phyloP scores from a whole-genome alignment of 202 grass and related monocot species.

The Hordeum pubiflorum region DNA sequence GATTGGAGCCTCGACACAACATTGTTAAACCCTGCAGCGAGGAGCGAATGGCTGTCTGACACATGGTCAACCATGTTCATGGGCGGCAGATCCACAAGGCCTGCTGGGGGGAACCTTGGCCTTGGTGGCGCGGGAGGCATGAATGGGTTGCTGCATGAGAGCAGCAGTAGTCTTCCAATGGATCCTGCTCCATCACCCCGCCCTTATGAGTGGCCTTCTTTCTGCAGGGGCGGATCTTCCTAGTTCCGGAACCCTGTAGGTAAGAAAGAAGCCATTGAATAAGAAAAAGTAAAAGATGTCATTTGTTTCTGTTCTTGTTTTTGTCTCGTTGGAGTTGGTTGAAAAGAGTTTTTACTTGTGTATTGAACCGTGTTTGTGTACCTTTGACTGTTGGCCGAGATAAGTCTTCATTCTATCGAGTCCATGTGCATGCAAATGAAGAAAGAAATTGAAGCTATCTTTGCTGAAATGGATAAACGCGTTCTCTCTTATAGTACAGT shows the following conservation, averaged over 20 bases:
- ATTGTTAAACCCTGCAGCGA: slow-evolving; percentile 55
- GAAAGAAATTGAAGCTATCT: slow-evolving; percentile 25
- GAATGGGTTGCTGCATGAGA: slow-evolving; percentile 59
- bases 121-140: slow-evolving; percentile 28
- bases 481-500: background rate
- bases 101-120: slow-evolving; percentile 33
- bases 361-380: slow-evolving; percentile 52
- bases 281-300: slow-evolving; percentile 62
- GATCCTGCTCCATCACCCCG: slow-evolving; percentile 41
- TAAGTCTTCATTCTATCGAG: slow-evolving; percentile 40
- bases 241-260: slow-evolving; percentile 55
- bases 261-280: slow-evolving; percentile 56
- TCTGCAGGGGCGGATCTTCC: slow-evolving; percentile 82
- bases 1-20: slow-evolving; percentile 86
- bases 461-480: slow-evolving; percentile 5
- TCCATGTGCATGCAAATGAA: slow-evolving; percentile 38
- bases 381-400: slow-evolving; percentile 49
- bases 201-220: slow-evolving; percentile 74
- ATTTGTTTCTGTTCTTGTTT: slow-evolving; percentile 46
- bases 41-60: slow-evolving; percentile 53
- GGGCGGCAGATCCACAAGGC: slow-evolving; percentile 57
- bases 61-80: slow-evolving; percentile 99
- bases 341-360: slow-evolving; percentile 46
- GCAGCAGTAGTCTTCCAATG: slow-evolving; percentile 40
- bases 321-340: slow-evolving; percentile 58